phyloP scores from a whole-genome alignment of 495 filamentous ascomycete species.

The Rhypophila decipiens region DNA sequence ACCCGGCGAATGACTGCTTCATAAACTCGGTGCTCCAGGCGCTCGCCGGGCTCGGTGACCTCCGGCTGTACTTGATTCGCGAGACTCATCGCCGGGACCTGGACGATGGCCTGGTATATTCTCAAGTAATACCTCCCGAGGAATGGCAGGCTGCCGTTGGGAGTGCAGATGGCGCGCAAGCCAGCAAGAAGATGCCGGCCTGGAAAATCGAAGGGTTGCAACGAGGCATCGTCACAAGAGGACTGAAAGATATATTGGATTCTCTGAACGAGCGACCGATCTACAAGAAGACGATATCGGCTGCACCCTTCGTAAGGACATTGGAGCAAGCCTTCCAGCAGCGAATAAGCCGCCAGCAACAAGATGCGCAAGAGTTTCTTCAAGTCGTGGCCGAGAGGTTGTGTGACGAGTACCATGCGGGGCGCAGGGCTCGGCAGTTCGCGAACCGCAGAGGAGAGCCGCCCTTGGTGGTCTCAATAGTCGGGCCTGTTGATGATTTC shows the following conservation, averaged over 20 bases:
- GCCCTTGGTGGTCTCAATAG: slow-evolving; percentile 9
- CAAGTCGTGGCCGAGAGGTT: slow-evolving; percentile 89
- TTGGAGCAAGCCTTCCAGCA: slow-evolving; percentile 83
- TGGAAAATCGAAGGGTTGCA: slow-evolving; percentile 71
- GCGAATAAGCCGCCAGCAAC: slow-evolving; percentile 86
- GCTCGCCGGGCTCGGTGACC: slow-evolving; percentile 86
- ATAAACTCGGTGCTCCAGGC: slow-evolving; percentile 97
- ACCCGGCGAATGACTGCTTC: slow-evolving; percentile 97
- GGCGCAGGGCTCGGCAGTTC: slow-evolving; percentile 57
- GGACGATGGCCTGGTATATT: slow-evolving; percentile 67
- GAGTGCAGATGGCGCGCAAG: slow-evolving; percentile 1
- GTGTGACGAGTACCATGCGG: slow-evolving; percentile 88
- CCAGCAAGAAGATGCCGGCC: slow-evolving; percentile 44
- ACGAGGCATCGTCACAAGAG: slow-evolving; percentile 73
- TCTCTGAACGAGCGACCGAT: slow-evolving; percentile 90
- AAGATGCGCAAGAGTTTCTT: slow-evolving; percentile 97
- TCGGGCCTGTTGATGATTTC: slow-evolving; percentile 1
- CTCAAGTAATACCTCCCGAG: slow-evolving; percentile 44
- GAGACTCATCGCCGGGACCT: slow-evolving; percentile 76
- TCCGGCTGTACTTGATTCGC: slow-evolving; percentile 83
- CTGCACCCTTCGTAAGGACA: slow-evolving; percentile 66
- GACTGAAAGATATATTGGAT: slow-evolving; percentile 88
- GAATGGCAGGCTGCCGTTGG: slow-evolving; percentile 10
- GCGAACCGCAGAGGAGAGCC: slow-evolving; percentile 19
- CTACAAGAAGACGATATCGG: slow-evolving; percentile 89